These are phyloP conservation scores for Jimgerdemannia flammicorona DNA, from an alignment of 192 early-diverging fungal species.

Conservation along the genomic window DNA sequence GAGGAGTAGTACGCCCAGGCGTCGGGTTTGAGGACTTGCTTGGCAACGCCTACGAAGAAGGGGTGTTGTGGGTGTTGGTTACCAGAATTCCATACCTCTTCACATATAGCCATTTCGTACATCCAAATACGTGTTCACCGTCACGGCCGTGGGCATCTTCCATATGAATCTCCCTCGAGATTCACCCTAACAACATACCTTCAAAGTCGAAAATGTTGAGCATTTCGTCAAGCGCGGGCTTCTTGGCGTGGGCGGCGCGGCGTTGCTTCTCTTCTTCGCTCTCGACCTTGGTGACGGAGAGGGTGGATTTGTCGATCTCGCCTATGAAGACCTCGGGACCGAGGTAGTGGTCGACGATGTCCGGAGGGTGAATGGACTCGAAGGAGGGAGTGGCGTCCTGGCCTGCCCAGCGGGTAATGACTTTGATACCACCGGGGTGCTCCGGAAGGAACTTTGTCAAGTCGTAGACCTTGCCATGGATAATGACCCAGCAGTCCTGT, in stretches of 20 bases:
- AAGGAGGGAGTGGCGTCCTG: slow-evolving; percentile 66
- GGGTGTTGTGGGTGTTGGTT: too few species aligned
- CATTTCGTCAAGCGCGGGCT: slow-evolving; percentile 53
- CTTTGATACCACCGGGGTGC: slow-evolving; percentile 53
- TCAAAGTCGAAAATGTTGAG: slow-evolving; percentile 76
- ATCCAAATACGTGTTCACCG: background rate
- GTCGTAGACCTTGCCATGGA: slow-evolving; percentile 63
- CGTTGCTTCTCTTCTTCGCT: slow-evolving; percentile 32
- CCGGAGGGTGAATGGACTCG: slow-evolving; percentile 59
- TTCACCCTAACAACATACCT: slow-evolving; percentile 3
- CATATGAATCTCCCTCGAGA: too few species aligned
- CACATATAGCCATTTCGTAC: background rate
- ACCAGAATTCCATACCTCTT: background rate
- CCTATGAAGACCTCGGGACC: slow-evolving; percentile 51
- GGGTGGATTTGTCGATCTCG: slow-evolving; percentile 36
- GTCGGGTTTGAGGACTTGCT: slow-evolving; percentile 49
- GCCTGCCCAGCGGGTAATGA: slow-evolving; percentile 66
- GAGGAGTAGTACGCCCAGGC: slow-evolving; percentile 85
- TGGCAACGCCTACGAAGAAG: slow-evolving; percentile 44
- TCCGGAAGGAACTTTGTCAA: slow-evolving; percentile 55
- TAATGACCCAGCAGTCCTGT: slow-evolving; percentile 57
- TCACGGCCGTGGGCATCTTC: too few species aligned
- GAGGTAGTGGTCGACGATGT: slow-evolving; percentile 55
- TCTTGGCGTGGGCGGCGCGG: slow-evolving; percentile 26
- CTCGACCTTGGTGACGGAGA: slow-evolving; percentile 19